phyloP scores from a whole-genome alignment of 257 asterid species.

The Solanum dulcamara region DNA sequence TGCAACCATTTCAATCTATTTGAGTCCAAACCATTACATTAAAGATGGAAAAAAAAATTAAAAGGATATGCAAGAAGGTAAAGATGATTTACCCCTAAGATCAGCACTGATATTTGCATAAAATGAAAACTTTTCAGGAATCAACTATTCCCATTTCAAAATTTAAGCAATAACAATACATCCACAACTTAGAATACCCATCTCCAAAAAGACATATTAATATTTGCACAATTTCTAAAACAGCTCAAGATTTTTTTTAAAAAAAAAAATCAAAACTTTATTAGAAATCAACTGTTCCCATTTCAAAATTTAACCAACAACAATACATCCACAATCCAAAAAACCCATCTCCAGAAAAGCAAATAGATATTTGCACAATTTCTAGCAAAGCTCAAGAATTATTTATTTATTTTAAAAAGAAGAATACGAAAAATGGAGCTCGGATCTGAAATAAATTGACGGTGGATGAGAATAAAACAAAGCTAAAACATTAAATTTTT shows the following conservation, averaged over 20 bases:
- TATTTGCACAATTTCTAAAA: background rate
- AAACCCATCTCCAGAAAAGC: background rate
- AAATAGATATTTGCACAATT: background rate
- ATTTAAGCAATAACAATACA: background rate
- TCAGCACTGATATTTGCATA: background rate
- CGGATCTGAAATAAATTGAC: background rate
- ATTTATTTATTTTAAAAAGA: background rate
- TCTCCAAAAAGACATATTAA: background rate
- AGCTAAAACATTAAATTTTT: background rate
- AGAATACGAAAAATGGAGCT: background rate
- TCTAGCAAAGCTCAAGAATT: background rate
- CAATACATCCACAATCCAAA: background rate
- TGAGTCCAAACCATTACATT: background rate
- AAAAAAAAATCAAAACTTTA: background rate
- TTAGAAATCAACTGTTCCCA: background rate
- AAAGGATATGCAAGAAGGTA: background rate
- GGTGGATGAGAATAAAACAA: background rate
- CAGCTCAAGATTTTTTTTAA: background rate
- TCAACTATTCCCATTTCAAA: background rate
- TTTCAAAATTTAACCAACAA: background rate
- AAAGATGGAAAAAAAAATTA: background rate
- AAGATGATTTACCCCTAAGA: background rate
- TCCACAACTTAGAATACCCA: background rate
- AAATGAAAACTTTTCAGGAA: background rate
- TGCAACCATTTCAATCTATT: background rate